Conservation (phyloP, 495 filamentous ascomycete species). For the Hyphodiscus hymeniophilus region DNA sequence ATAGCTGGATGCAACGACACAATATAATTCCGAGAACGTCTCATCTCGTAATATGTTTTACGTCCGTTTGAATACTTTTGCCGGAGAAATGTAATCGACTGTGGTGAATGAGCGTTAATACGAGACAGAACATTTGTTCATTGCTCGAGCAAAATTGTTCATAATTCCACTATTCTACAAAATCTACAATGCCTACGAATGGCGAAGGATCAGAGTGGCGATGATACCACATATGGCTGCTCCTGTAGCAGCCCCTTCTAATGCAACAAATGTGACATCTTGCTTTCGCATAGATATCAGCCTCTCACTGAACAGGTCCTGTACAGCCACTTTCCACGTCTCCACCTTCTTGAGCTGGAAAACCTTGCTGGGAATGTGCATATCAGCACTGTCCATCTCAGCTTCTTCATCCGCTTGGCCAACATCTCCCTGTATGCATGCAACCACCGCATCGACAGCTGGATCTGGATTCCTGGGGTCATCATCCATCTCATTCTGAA, state of each 20-base stretch:
- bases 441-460: slow-evolving; percentile 17
- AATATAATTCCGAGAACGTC: no score
- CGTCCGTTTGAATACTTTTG: no score
- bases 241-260: slow-evolving; percentile 68
- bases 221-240: slow-evolving; percentile 53
- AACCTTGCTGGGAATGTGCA: slow-evolving; percentile 11
- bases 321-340: slow-evolving; percentile 41
- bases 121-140: no score
- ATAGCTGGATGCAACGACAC: no score
- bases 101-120: no score
- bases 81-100: no score
- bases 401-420: slow-evolving; percentile 7
- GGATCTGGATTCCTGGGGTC: slow-evolving; percentile 1
- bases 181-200: slow-evolving; percentile 19
- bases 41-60: no score
- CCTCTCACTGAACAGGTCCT: slow-evolving; percentile 63
- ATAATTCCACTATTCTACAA: slow-evolving; percentile 15
- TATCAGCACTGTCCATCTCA: slow-evolving; percentile 10
- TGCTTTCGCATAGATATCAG: slow-evolving; percentile 58
- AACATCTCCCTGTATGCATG: slow-evolving; percentile 8
- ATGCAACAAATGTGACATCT: slow-evolving; percentile 61
- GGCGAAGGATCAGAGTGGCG: slow-evolving; percentile 46
- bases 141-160: no score
- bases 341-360: slow-evolving; percentile 21
- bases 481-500: slow-evolving; percentile 15